Evolutionary conservation across 2,329 filamentous ascomycete genomes (phyloP), one percentile per base, ranked within the genome.

Genomic region (Mollisiaceae sp.): DNA sequence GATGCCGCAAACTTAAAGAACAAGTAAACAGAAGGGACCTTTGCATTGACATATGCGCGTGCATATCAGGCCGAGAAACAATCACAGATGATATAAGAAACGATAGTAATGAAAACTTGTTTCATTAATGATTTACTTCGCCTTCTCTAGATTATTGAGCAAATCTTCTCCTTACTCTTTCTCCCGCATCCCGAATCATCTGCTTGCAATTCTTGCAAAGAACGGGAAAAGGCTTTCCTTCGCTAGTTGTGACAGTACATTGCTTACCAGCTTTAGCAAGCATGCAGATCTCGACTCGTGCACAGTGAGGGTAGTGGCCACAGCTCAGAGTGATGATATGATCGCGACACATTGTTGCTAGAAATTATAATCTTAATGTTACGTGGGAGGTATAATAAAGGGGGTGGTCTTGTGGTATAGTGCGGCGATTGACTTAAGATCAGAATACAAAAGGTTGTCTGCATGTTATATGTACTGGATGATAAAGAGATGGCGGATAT

Each of bases 161-260:
- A 3, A 58, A 56, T 45, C 27, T 62, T 14, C 20, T 41, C 50
- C 47, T 56, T 8, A 57, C 60, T 15, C 50, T 62, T 5, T 57
- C 24, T 12, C 50, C 50, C 5, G 60, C 50, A 22, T 60, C 24
- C 39, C 55, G 38, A 65, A 65, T 60, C 50, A 15, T 45, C 32
- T 20, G 47, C 32, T 18, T 41, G 15, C 45, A 66, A 41, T 12
- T 14, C 4, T 20, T 22, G n/a, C 47, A 54, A 22, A 52, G 39
- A 14, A 43, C 36, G 18, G 56, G 6, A 8, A 57, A 22, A 43
- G 45, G 18, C 35, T 50, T 39, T 45, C 43, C 36, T 18, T 24
- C 32, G 8, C 11, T 24, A 20, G 47, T 38, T 27, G 14, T 24
- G 2, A 22, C 57, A 11, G 22, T 41, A n/a, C 24, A 47, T 20